Base-by-base conservation (phyloP, 164 flowering plant genomes). In the Kingdonia uniflora region DNA sequence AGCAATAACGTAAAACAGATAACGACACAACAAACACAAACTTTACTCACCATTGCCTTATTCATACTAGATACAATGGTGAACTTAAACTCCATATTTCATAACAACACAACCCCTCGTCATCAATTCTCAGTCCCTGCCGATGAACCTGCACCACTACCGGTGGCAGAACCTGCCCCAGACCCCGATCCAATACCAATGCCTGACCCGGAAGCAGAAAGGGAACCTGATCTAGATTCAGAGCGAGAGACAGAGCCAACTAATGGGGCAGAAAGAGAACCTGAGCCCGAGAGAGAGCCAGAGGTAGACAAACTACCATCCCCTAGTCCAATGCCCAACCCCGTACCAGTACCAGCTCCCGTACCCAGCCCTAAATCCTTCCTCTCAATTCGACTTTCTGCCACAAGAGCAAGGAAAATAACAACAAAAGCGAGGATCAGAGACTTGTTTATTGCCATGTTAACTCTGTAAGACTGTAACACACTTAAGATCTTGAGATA, bases 331-430 rank as follows among this genome's bases (percentile, higher is more conserved):
- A 58, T 23, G 11, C 61, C 61, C 20, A 10, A 10, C 12, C 63
- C 56, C 12, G 43, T 12, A 19, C 62, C 62, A 7, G 5, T 4
- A 19, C 62, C 62, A 2, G 20, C 3, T 35, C 63, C 56, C 0
- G 22, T 19, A 42, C 63, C 63, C 55, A 60, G 14, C 1, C 69
- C 69, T 14, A 65, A 52, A 26, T 33, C 54, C 48, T 62, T 67
- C 23, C 64, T 67, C 17, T 54, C 63, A 24, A 52, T 33, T 16
- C 71, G 41, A 54, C 71, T 15, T 54, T 67, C 68, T 11, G 49
- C 62, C 7, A 42, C 56, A 49, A 49, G 14, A 15, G 54, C 57
- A 24, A 52, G 47, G 25, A 58, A 40, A 15, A 49, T 35, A n/a
- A 51, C 1, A 37, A 51, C 4, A 11, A 40, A 42, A 26, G 14